A percentile compares a stretch with the other conserved stretches of the same genome.
These are phyloP conservation scores for Ophiostoma sp. DNA, from an alignment of 2,329 filamentous ascomycete genomes.

Conservation along the genomic window DNA sequence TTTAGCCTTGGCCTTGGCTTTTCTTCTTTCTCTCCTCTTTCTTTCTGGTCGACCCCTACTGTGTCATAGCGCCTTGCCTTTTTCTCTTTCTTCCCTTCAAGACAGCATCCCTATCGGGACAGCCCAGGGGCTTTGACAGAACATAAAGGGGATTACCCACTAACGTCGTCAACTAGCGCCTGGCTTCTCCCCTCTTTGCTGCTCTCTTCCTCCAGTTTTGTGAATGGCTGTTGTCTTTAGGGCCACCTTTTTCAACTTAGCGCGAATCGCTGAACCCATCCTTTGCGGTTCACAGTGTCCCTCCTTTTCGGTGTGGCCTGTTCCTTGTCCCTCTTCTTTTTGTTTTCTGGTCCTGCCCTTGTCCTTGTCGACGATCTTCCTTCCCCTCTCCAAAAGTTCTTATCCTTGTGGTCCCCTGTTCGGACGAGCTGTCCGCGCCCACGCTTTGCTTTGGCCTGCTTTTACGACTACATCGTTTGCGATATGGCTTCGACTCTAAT, in stretches of 20 bases:
- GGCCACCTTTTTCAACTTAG: neutral
- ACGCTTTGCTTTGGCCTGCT: neutral
- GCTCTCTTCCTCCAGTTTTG: neutral
- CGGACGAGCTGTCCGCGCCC: neutral
- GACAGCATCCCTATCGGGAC: neutral
- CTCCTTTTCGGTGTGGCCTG: neutral
- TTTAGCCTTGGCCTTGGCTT: neutral
- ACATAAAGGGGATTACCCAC: neutral
- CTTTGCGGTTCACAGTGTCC: neutral
- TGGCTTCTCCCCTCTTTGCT: neutral
- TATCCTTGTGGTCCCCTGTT: neutral
- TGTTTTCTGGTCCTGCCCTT: neutral
- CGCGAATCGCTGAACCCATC: neutral
- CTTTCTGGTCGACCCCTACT: neutral
- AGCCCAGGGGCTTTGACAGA: neutral
- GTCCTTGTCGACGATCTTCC: neutral
- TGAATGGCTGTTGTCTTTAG: neutral
- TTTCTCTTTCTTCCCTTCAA: neutral
- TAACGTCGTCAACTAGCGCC: neutral
- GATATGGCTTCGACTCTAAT: neutral
- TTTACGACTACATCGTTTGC: neutral
- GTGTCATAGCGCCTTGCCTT: neutral
- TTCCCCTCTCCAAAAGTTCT: neutral
- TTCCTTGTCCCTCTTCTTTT: too few species aligned
- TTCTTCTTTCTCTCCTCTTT: neutral